phyloP scores from a whole-genome alignment of 345 rosid species.

The Streptanthus diversifolius region DNA sequence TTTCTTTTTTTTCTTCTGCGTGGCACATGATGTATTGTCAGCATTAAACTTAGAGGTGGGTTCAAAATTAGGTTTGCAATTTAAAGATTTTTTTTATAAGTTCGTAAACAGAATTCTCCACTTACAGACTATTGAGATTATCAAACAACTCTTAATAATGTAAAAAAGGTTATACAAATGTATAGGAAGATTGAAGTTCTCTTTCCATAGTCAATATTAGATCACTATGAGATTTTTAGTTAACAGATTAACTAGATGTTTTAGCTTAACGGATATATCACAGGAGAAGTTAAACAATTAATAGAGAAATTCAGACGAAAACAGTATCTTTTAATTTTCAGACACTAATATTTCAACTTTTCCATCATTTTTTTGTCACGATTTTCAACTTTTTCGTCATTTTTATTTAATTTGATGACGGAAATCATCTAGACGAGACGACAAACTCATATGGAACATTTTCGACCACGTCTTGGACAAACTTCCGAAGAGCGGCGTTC shows the following conservation, averaged over 20 bases:
- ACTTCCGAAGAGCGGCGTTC: slow-evolving; percentile 8
- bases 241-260: background rate
- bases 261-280: background rate
- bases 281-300: background rate
- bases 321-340: no score
- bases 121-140: slow-evolving; percentile 39
- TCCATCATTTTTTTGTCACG: no score
- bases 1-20: no score
- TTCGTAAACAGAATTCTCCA: slow-evolving; percentile 38
- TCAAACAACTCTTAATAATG: background rate
- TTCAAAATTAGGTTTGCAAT: slow-evolving; percentile 42
- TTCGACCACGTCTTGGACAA: slow-evolving; percentile 33
- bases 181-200: background rate
- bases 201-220: background rate
- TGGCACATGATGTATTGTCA: background rate
- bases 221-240: background rate
- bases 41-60: slow-evolving; percentile 48
- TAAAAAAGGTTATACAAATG: background rate
- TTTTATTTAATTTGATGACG: no score
- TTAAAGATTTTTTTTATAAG: background rate
- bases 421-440: no score
- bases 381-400: no score
- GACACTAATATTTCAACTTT: no score
- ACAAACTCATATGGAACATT: background rate
- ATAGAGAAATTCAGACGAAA: background rate